Conservation (phyloP, 1,284 basidiomycete genomes). For the Ganoderma sinense region DNA sequence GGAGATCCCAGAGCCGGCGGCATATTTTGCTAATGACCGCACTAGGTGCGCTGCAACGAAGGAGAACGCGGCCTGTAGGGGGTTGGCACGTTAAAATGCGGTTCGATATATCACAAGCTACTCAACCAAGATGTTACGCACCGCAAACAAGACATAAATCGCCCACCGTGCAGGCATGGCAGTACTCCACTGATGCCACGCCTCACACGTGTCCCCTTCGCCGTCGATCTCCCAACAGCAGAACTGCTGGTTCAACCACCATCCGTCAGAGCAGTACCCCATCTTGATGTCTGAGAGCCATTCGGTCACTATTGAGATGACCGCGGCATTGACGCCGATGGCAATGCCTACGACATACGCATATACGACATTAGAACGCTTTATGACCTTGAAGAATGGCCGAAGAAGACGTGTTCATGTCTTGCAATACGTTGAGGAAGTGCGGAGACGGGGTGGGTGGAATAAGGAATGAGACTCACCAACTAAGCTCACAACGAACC, state of each 20-base stretch:
- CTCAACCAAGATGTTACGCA: conserved; percentile 49
- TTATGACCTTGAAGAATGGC: neutral
- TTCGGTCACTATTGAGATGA: conserved; percentile 96
- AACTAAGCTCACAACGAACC: conserved; percentile 85
- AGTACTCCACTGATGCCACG: conserved; percentile 94
- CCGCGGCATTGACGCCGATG: conserved; percentile 93
- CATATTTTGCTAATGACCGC: conserved; percentile 89
- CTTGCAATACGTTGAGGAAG: neutral
- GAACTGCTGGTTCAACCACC: conserved; percentile 99
- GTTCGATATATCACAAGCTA: neutral
- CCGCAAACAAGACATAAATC: conserved; percentile 90
- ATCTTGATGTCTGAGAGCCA: conserved; percentile 99
- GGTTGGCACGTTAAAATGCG: conserved; percentile 3
- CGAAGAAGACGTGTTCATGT: too few relatives aligned
- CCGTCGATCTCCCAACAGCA: conserved; percentile 98
- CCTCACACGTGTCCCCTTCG: conserved; percentile 79
- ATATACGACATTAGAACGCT: neutral
- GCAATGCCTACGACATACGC: conserved; percentile 68
- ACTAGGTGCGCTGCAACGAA: conserved; percentile 91
- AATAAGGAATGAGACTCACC: conserved; percentile 59
- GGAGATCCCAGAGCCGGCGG: conserved; percentile 97
- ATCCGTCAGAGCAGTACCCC: conserved; percentile 95
- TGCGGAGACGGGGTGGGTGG: neutral
- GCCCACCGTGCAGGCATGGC: conserved; percentile 82
- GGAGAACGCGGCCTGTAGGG: conserved; percentile 73